Percentiles rank a stretch among this genome's conserved stretches.
Evolutionary conservation across 148 eudicot species (phyloP).

Genomic region (Salicornia ramosissima): DNA sequence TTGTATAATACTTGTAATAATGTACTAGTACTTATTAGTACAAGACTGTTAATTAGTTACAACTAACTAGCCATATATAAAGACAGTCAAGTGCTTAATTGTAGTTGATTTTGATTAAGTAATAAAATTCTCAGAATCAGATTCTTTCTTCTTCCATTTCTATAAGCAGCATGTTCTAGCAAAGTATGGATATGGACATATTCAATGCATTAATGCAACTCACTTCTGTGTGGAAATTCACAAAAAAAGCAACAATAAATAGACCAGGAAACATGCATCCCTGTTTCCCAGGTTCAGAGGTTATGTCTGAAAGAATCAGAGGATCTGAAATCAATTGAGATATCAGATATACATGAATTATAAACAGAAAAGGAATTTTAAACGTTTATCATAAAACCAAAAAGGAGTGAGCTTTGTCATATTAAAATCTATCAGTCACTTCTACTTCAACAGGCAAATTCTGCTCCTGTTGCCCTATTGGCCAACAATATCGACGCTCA

Average conservation of each 20-base stretch:
- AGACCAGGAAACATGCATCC: not conserved
- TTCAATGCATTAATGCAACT: too few species aligned
- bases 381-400: not conserved
- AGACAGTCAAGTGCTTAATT: too few species aligned
- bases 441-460: not conserved
- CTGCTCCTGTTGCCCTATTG: not conserved
- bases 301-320: not conserved
- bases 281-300: not conserved
- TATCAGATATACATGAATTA: not conserved
- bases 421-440: not conserved
- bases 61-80: too few species aligned
- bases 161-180: too few species aligned
- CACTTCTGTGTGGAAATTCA: not conserved
- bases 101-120: too few species aligned
- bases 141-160: too few species aligned
- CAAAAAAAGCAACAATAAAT: not conserved
- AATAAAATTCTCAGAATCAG: too few species aligned
- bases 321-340: not conserved
- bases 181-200: too few species aligned
- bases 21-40: too few species aligned
- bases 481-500: too few species aligned
- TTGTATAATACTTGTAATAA: too few species aligned
- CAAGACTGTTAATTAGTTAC: too few species aligned
- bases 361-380: not conserved
- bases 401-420: constrained; percentile 4